These are phyloP conservation scores for Byssochlamys sp. DNA, from an alignment of 2,329 filamentous ascomycete species.

Conservation along the genomic window DNA sequence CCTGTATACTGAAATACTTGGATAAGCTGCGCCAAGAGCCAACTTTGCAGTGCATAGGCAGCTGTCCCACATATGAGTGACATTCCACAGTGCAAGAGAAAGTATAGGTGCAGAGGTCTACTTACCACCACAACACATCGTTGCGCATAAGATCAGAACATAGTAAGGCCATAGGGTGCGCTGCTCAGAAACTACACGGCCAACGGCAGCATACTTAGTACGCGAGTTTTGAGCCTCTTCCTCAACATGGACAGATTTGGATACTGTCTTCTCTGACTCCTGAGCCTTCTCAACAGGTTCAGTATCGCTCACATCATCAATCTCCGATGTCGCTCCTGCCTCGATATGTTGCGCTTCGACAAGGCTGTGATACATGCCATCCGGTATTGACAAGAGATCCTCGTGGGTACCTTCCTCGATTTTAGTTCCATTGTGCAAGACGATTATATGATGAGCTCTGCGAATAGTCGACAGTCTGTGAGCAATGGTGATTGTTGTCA, in stretches of 20 bases:
- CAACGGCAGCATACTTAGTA: constrained; percentile 13
- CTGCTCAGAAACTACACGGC: constrained; percentile 24
- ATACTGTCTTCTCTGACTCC: neutral
- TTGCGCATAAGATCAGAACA: constrained; percentile 13
- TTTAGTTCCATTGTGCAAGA: constrained; percentile 60
- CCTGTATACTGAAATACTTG: constrained; percentile 38
- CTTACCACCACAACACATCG: constrained; percentile 24
- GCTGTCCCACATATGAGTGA: constrained; percentile 5
- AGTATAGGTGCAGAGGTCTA: neutral
- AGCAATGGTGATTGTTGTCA: constrained; percentile 59
- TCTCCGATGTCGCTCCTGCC: constrained; percentile 3
- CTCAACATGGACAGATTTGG: neutral
- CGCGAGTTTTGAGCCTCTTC: constrained; percentile 2
- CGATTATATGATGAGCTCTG: constrained; percentile 69
- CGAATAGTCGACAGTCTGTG: constrained; percentile 63
- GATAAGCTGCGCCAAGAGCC: constrained; percentile 41
- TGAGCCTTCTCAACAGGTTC: constrained; percentile 1
- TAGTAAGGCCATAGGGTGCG: constrained; percentile 21
- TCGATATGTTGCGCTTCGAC: constrained; percentile 42
- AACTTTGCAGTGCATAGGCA: constrained; percentile 28
- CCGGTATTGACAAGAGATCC: constrained; percentile 51
- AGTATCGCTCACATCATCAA: neutral
- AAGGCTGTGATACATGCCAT: constrained; percentile 56
- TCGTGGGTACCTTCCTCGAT: constrained; percentile 69
- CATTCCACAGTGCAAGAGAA: neutral